Evolutionary conservation across 1,284 basidiomycete genomes (phyloP).

Genomic region (Malassezia vespertilionis): DNA sequence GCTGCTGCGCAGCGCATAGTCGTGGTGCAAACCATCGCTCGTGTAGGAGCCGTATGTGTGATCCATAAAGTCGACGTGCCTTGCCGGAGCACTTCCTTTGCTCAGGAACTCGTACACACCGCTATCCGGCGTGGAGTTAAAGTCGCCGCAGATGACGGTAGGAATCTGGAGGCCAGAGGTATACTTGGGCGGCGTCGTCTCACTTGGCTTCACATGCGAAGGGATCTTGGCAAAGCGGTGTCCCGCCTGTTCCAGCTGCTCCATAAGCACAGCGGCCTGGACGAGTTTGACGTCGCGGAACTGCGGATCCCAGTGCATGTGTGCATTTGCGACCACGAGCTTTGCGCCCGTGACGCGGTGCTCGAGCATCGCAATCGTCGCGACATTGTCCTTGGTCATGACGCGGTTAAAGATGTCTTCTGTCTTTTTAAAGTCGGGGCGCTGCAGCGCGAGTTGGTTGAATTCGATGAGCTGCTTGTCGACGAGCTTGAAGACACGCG

Average conservation of each 20-base stretch:
- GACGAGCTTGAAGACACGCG: constrained; percentile 72
- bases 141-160: constrained; percentile 81
- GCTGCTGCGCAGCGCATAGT: constrained; percentile 69
- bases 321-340: constrained; percentile 77
- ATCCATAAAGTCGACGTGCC: constrained; percentile 85
- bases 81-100: constrained; percentile 56
- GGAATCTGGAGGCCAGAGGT: constrained; percentile 78
- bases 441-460: constrained; percentile 80
- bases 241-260: constrained; percentile 82
- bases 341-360: constrained; percentile 74
- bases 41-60: constrained; percentile 88
- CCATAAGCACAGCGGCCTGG: constrained; percentile 79
- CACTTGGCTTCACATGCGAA: constrained; percentile 52
- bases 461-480: constrained; percentile 93
- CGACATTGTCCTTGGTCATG: constrained; percentile 88
- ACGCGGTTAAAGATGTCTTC: constrained; percentile 99
- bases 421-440: constrained; percentile 91
- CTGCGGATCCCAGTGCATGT: constrained; percentile 85
- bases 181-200: constrained; percentile 56
- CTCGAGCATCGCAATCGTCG: constrained; percentile 76
- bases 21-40: constrained; percentile 71
- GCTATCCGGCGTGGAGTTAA: constrained; percentile 76
- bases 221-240: constrained; percentile 74
- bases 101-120: constrained; percentile 88
- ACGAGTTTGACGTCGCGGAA: constrained; percentile 96